Conservation (phyloP, 2,329 filamentous ascomycete species). For the Trichoderma guizhouense region DNA sequence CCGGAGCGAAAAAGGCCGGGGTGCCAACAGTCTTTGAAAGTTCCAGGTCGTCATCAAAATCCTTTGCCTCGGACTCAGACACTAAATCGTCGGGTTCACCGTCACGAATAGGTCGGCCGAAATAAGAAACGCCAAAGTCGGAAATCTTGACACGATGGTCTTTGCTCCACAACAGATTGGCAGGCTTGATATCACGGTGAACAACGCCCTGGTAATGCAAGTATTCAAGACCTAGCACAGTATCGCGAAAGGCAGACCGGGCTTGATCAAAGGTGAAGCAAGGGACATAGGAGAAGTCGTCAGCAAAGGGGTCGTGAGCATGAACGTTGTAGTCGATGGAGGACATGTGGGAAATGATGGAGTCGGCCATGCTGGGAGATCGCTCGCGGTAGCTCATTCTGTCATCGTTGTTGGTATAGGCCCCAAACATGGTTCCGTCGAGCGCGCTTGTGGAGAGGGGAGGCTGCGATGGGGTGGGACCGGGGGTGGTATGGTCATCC, state of each 20-base stretch:
- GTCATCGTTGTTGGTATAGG: slow-evolving; percentile 55
- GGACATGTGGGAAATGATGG: slow-evolving; percentile 68
- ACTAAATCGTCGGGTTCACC: slow-evolving; percentile 72
- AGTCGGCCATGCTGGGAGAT: slow-evolving; percentile 78
- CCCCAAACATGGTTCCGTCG: slow-evolving; percentile 74
- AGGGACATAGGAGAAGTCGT: slow-evolving; percentile 90
- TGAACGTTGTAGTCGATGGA: slow-evolving; percentile 57
- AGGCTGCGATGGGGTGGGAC: slow-evolving; percentile 44
- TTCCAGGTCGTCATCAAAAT: slow-evolving; percentile 90
- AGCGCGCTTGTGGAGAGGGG: slow-evolving; percentile 57
- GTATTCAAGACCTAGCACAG: slow-evolving; percentile 89
- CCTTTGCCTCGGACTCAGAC: slow-evolving; percentile 77
- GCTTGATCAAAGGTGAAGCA: slow-evolving; percentile 85
- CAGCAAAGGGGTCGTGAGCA: slow-evolving; percentile 66
- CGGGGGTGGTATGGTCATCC: slow-evolving; percentile 54
- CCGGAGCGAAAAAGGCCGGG: slow-evolving; percentile 94
- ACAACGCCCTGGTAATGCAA: slow-evolving; percentile 84
- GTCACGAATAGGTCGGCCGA: slow-evolving; percentile 81
- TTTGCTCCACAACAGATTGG: slow-evolving; percentile 83
- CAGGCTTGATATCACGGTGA: slow-evolving; percentile 81
- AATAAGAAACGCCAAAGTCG: slow-evolving; percentile 97
- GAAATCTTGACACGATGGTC: slow-evolving; percentile 93
- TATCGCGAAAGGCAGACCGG: slow-evolving; percentile 84
- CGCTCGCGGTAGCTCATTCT: slow-evolving; percentile 53
- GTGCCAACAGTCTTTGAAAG: slow-evolving; percentile 98